Evolutionary conservation across 192 early-diverging fungal species (phyloP).

Genomic region (Linnemannia exigua): DNA sequence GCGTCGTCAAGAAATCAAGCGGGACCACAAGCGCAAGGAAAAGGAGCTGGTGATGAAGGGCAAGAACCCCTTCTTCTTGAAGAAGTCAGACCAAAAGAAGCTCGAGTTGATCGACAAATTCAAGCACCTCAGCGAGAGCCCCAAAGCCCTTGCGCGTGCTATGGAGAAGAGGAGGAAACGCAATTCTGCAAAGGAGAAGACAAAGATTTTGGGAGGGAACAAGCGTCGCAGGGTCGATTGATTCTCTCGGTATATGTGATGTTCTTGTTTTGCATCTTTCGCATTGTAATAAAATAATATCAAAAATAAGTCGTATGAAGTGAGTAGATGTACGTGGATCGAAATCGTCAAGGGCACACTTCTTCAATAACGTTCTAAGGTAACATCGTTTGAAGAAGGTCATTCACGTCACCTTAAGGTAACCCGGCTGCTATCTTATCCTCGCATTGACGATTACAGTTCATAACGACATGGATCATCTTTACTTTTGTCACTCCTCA

Average conservation of each 20-base stretch:
- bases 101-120: conserved; percentile 91
- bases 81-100: conserved; percentile 88
- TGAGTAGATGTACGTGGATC: not conserved
- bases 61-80: conserved; percentile 95
- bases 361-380: not conserved
- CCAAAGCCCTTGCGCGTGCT: conserved; percentile 83
- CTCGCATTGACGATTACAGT: too few species aligned
- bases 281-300: not conserved
- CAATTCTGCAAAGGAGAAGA: conserved; percentile 91
- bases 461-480: too few species aligned
- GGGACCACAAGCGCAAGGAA: conserved; percentile 87
- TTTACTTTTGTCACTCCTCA: too few species aligned
- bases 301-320: not conserved
- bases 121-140: conserved; percentile 72
- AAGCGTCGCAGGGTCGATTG: conserved; percentile 43
- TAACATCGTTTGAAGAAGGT: not conserved
- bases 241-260: not conserved
- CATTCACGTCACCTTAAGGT: not conserved
- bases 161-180: conserved; percentile 95
- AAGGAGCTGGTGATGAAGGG: conserved; percentile 84
- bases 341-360: not conserved
- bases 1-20: conserved; percentile 72
- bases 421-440: too few species aligned
- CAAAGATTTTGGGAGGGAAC: conserved; percentile 70
- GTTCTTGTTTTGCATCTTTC: not conserved